These are phyloP conservation scores for Scenedesmus sp. DNA, from an alignment of 163 green algal species.

Conservation along the genomic window DNA sequence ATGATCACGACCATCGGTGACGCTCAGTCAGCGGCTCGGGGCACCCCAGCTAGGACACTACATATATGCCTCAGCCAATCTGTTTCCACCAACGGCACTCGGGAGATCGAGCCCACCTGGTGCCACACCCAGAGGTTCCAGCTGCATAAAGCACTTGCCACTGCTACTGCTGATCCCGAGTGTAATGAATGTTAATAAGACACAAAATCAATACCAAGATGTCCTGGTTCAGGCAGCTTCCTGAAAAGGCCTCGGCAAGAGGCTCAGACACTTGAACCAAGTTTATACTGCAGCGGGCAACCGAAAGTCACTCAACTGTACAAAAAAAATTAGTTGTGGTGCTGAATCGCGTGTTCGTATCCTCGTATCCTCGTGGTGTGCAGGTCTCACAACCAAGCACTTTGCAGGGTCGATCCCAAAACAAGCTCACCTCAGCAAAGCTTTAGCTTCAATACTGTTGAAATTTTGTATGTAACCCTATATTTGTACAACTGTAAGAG, in stretches of 20 bases:
- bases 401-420: neutral
- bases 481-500: neutral
- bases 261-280: neutral
- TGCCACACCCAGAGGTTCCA: neutral
- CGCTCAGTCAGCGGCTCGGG: neutral
- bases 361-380: neutral
- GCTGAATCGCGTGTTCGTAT: no score
- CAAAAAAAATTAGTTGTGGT: no score
- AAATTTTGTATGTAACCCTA: neutral
- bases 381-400: slow-evolving; percentile 1
- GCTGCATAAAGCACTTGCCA: neutral
- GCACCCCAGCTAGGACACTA: neutral
- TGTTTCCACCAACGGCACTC: neutral
- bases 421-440: neutral
- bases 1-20: slow-evolving; percentile 3
- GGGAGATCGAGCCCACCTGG: slow-evolving; percentile 8
- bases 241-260: neutral
- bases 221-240: neutral
- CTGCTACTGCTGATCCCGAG: neutral
- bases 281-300: neutral
- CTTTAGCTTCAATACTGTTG: neutral
- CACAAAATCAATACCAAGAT: neutral
- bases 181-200: neutral
- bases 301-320: no score
- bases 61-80: neutral